Conservation (phyloP, 2,329 filamentous ascomycete species). For the Atkinsonella texensis region DNA sequence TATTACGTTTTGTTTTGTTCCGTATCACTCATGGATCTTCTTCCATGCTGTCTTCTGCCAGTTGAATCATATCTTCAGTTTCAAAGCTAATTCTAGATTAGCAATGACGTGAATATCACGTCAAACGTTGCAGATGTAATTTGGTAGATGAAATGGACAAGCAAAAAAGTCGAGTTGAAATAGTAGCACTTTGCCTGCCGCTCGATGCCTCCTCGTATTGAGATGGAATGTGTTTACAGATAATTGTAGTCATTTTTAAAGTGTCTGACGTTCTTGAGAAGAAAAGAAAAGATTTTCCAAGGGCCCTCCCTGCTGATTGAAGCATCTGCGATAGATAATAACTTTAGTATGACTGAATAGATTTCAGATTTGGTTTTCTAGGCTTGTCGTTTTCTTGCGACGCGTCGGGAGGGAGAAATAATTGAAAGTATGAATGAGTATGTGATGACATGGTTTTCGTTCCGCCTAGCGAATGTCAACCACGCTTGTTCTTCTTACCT, state of each 20-base stretch:
- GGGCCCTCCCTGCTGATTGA: no score
- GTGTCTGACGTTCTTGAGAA: background rate
- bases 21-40: background rate
- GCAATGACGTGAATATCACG: background rate
- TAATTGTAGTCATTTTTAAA: constrained; percentile 5
- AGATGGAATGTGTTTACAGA: constrained; percentile 1
- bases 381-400: no score
- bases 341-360: no score
- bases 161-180: background rate
- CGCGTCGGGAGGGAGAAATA: no score
- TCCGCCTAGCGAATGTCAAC: background rate
- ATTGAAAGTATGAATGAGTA: background rate
- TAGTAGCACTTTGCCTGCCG: background rate
- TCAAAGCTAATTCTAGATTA: background rate
- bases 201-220: background rate
- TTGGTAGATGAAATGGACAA: background rate
- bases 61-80: background rate
- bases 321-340: no score
- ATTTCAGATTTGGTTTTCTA: no score
- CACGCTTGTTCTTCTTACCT: no score
- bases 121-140: background rate
- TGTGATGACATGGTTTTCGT: background rate
- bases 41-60: background rate
- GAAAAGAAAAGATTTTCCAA: background rate
- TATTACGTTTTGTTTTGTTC: constrained; percentile 8